These are phyloP conservation scores for Amanita jacksonii DNA, from an alignment of 768 basidiomycete species.

Conservation along the genomic window DNA sequence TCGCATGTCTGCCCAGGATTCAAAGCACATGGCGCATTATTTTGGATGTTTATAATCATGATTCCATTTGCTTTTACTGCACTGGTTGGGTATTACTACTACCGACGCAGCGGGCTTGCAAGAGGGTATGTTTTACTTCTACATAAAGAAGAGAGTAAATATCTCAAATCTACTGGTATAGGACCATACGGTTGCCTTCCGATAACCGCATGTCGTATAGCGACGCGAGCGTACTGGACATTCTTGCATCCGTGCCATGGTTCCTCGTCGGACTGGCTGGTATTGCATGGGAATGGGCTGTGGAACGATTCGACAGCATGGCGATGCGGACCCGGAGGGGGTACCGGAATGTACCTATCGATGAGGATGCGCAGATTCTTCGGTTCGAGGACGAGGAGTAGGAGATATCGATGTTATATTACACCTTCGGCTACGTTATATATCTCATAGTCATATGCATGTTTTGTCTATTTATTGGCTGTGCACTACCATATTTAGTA, in stretches of 20 bases:
- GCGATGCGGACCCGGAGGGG: conserved; percentile 47
- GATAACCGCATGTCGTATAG: conserved; percentile 30
- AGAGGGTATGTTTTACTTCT: conserved; percentile 50
- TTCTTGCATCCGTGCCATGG: conserved; percentile 84
- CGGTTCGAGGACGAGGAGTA: conserved; percentile 74
- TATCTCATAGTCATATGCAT: too few relatives aligned
- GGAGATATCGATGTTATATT: too few relatives aligned
- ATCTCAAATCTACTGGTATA: conserved; percentile 19
- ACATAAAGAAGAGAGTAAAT: neutral
- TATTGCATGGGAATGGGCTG: conserved; percentile 61
- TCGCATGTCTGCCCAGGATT: conserved; percentile 79
- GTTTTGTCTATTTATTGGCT: too few relatives aligned
- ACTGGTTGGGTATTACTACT: conserved; percentile 76
- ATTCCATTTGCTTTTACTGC: conserved; percentile 73
- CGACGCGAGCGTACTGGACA: conserved; percentile 45
- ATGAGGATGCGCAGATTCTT: conserved; percentile 83
- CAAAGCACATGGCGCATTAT: conserved; percentile 58
- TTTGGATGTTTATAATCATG: conserved; percentile 75
- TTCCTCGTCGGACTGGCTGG: conserved; percentile 74
- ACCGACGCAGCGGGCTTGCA: conserved; percentile 58
- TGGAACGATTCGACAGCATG: conserved; percentile 34
- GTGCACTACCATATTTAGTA: too few relatives aligned
- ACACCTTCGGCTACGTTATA: too few relatives aligned
- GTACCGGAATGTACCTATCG: conserved; percentile 70
- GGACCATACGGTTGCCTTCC: conserved; percentile 72